Conservation (phyloP, 371 early-diverging fungal species). For the Cladochytrium tenue region DNA sequence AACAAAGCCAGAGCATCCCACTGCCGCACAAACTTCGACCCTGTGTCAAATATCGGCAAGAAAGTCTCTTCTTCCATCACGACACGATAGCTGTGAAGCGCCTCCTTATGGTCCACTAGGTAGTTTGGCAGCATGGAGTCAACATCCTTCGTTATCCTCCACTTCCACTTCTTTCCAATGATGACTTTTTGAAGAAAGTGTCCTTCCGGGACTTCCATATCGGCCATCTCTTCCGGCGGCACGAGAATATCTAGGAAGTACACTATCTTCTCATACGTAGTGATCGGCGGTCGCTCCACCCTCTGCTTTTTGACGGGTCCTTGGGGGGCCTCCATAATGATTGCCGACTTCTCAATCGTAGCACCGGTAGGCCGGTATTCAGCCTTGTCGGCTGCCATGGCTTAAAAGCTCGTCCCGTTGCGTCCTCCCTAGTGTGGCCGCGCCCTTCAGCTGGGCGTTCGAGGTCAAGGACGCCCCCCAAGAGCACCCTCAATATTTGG, state of each 20-base stretch:
- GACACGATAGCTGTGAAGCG: constrained; percentile 30
- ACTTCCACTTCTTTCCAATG: constrained; percentile 31
- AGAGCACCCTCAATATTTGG: too few species aligned
- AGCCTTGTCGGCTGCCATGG: too few species aligned
- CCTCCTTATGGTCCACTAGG: constrained; percentile 30
- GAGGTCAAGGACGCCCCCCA: too few species aligned
- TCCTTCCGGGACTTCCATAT: constrained; percentile 44
- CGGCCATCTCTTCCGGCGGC: constrained; percentile 36
- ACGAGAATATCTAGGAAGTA: constrained; percentile 44
- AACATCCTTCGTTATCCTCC: constrained; percentile 35
- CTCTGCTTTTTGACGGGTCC: constrained; percentile 24
- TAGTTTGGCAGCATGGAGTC: constrained; percentile 40
- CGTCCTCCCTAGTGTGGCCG: too few species aligned
- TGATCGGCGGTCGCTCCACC: constrained; percentile 23
- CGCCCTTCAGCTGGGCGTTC: too few species aligned
- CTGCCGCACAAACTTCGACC: constrained; percentile 32
- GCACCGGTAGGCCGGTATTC: too few species aligned
- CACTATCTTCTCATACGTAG: constrained; percentile 40
- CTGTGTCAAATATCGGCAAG: constrained; percentile 35
- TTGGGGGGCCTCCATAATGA: too few species aligned
- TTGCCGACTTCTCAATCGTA: too few species aligned
- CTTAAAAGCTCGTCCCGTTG: too few species aligned
- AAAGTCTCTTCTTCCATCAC: constrained; percentile 19
- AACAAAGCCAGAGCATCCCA: constrained; percentile 48
- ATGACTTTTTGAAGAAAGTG: constrained; percentile 43